phyloP scores from a whole-genome alignment of 371 early-diverging fungal species.

The Dichotomocladium elegans region DNA sequence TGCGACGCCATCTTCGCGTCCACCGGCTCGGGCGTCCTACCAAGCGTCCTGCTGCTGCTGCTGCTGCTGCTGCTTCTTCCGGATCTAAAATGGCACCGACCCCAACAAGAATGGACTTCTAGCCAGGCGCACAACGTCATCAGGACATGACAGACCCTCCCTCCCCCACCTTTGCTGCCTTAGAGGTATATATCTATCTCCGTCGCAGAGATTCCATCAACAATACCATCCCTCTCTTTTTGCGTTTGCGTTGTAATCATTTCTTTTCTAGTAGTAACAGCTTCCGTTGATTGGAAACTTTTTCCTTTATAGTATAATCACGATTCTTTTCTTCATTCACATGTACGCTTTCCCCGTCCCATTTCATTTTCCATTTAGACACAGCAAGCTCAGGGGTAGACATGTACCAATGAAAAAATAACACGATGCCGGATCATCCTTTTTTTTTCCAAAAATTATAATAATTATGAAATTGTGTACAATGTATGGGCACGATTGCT shows the following conservation, averaged over 20 bases:
- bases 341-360: too few species aligned
- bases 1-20: conserved; percentile 53
- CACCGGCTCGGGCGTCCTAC: conserved; percentile 17
- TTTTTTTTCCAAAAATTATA: not conserved
- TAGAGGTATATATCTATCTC: too few species aligned
- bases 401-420: too few species aligned
- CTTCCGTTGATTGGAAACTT: too few species aligned
- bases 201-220: too few species aligned
- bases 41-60: conserved; percentile 4
- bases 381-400: not conserved
- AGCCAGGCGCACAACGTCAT: too few species aligned
- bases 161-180: too few species aligned
- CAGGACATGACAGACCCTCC: too few species aligned
- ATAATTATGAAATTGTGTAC: too few species aligned
- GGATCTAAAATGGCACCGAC: conserved; percentile 4
- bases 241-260: not conserved
- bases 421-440: conserved; percentile 6
- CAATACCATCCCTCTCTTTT: conserved; percentile 1
- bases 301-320: too few species aligned
- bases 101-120: not conserved
- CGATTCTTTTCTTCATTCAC: too few species aligned
- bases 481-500: too few species aligned
- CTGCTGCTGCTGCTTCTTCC: not conserved
- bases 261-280: not conserved
- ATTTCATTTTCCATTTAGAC: not conserved